Evolutionary conservation across 805 yeast species (phyloP).

Genomic region (Saccharomycopsis fibuligera): DNA sequence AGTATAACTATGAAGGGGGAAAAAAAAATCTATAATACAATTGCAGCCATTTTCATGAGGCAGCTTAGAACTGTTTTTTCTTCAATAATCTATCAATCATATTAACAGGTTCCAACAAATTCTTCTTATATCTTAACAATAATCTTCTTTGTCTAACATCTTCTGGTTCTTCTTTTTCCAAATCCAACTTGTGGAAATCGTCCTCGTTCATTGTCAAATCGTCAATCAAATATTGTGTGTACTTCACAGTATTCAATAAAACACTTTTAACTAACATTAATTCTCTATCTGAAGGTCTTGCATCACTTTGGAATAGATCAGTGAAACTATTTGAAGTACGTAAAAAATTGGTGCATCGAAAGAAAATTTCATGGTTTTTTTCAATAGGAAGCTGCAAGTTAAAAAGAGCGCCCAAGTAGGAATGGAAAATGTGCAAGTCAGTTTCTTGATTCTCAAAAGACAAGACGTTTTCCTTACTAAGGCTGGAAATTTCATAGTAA

Average conservation of each 20-base stretch:
- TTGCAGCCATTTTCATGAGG: no score
- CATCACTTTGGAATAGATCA: neutral
- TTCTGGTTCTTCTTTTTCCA: neutral
- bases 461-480: no score
- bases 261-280: constrained; percentile 3
- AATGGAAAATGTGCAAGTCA: neutral
- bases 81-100: neutral
- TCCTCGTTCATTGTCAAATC: neutral
- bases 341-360: neutral
- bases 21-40: no score
- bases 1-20: no score
- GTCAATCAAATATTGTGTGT: neutral
- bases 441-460: neutral
- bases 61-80: no score
- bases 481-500: no score
- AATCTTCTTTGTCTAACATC: neutral
- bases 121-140: neutral
- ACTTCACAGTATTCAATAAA: constrained; percentile 1
- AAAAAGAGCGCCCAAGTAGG: neutral
- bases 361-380: neutral
- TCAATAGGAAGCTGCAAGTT: neutral
- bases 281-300: neutral
- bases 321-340: neutral
- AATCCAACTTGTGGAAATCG: neutral
- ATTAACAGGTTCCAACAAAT: neutral